Evolutionary conservation across 1,139 yeast genomes (phyloP).

Genomic region (Scheffersomyces segobiensis): DNA sequence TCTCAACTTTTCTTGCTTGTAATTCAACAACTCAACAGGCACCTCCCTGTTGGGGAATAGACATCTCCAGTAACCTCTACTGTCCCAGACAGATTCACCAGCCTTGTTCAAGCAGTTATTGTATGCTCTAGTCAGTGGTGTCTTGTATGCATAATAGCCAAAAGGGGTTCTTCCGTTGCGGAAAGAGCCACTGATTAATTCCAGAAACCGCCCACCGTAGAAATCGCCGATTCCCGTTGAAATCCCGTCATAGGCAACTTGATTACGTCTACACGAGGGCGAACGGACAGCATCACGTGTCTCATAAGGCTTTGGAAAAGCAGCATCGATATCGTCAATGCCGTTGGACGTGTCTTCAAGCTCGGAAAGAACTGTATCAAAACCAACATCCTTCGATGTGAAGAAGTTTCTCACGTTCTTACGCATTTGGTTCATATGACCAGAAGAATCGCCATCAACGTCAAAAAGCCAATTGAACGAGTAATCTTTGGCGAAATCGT

Average conservation of each 20-base stretch:
- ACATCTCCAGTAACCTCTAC: slow-evolving; percentile 84
- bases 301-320: slow-evolving; percentile 3
- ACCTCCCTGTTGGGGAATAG: slow-evolving; percentile 65
- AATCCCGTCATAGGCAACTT: neutral
- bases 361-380: slow-evolving; percentile 3
- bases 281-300: neutral
- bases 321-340: slow-evolving; percentile 1
- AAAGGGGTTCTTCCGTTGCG: slow-evolving; percentile 30
- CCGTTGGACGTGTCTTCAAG: slow-evolving; percentile 1
- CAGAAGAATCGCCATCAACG: slow-evolving; percentile 6
- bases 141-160: slow-evolving; percentile 58
- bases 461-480: slow-evolving; percentile 18
- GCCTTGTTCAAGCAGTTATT: slow-evolving; percentile 59
- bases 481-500: slow-evolving; percentile 22
- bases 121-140: slow-evolving; percentile 64
- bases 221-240: neutral
- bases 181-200: neutral
- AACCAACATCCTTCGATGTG: neutral
- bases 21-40: slow-evolving; percentile 30
- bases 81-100: slow-evolving; percentile 80
- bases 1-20: slow-evolving; percentile 26
- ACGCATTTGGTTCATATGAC: slow-evolving; percentile 3
- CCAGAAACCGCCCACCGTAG: neutral
- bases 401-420: slow-evolving; percentile 5
- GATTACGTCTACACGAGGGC: neutral